Evolutionary conservation across 1,284 basidiomycete genomes (phyloP).

Genomic region (Pseudozyma pruni): DNA sequence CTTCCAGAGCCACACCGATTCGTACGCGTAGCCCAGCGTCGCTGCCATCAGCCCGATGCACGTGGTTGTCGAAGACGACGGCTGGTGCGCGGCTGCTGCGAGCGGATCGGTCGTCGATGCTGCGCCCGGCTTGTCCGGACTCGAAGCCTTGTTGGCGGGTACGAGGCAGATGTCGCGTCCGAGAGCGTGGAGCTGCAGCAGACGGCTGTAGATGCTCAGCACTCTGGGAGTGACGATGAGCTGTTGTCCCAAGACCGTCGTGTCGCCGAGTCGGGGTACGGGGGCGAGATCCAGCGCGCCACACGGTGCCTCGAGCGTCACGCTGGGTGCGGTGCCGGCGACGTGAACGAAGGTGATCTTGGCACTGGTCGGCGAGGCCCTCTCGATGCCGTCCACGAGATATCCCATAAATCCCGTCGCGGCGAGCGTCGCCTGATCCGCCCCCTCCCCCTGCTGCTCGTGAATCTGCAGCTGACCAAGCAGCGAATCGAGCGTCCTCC

Average conservation of each 20-base stretch:
- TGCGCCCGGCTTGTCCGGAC: conserved; percentile 26
- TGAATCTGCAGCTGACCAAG: conserved; percentile 56
- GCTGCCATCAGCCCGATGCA: conserved; percentile 66
- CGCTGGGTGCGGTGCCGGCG: conserved; percentile 9
- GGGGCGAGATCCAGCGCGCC: conserved; percentile 54
- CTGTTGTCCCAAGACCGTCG: conserved; percentile 22
- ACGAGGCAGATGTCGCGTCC: conserved; percentile 65
- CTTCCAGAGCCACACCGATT: conserved; percentile 68
- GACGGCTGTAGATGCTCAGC: conserved; percentile 59
- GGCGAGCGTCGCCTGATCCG: conserved; percentile 18
- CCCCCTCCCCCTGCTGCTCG: conserved; percentile 50
- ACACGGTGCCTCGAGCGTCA: conserved; percentile 52
- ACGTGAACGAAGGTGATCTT: conserved; percentile 58
- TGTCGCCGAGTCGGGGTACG: conserved; percentile 47
- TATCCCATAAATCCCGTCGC: conserved; percentile 63
- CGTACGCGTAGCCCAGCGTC: conserved; percentile 67
- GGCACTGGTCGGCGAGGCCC: conserved; percentile 35
- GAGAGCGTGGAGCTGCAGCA: conserved; percentile 67
- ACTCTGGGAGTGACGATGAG: conserved; percentile 66
- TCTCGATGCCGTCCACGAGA: conserved; percentile 38
- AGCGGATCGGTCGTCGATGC: conserved; percentile 33
- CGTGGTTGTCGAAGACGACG: conserved; percentile 67
- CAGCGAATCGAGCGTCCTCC: conserved; percentile 56
- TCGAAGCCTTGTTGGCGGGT: conserved; percentile 43
- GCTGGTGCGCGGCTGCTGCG: conserved; percentile 45